Base-by-base conservation (phyloP, 1,284 basidiomycete genomes). In the Trametes versicolor region DNA sequence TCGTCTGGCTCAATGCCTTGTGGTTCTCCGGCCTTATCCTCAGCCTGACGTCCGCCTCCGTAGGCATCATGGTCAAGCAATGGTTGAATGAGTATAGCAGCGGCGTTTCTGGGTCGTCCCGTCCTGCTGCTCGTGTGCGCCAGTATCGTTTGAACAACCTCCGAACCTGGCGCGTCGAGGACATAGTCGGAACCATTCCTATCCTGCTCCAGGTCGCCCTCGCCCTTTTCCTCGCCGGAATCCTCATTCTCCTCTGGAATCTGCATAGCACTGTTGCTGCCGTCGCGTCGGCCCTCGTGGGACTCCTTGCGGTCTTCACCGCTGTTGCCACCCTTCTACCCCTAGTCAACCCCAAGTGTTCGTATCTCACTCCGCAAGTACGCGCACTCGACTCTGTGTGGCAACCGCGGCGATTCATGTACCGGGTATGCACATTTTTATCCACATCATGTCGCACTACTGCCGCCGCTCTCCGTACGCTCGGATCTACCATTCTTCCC, bases 31-130 rank as follows among this genome's bases (percentile, higher is more conserved):
- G 64, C 39, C 58, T 71, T 2, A 59, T 70, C 13, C 54, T 52
- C 45, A 69, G 65, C 27, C 70, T 71, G 8, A 25, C 62, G 5
- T 29, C 68, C 4, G 60, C 70, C 0, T 58, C 62, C 7, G 47
- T 68, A 13, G 62, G 58, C 2, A 67, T 71, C 23, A 41, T 67
- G 41, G 70, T 65, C 48, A 69, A 70, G 29, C 68, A 72, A 39
- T 73, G 72, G 72, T 29, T 67, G 2, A 52, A 43, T 32, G 52
- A 65, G 23, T 64, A 61, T 39, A 41, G 19, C 13, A 50, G 50
- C 21, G 63, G 67, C 21, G 29, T 53, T 2, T 48, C 6, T 54
- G 58, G 10, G 32, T 49, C 17, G 49, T 52, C 13, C 53, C 64
- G 15, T 60, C 45, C 63, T 21, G 39, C 34, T 9, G 64, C 62